phyloP scores from a whole-genome alignment of 2,329 filamentous ascomycete genomes.

The Paraconiothyrium brasiliense region DNA sequence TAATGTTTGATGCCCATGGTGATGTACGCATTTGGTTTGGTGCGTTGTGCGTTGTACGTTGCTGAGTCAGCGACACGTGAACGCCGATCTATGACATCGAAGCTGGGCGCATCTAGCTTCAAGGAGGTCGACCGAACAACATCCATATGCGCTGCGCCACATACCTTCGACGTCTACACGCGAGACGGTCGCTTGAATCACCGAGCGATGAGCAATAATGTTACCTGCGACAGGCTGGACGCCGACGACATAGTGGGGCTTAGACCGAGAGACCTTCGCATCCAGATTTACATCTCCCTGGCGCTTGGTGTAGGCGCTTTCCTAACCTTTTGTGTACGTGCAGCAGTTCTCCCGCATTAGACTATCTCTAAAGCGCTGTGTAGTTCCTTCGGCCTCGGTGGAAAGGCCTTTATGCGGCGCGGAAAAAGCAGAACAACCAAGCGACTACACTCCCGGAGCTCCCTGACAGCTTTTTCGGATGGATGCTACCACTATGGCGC shows the following conservation, averaged over 20 bases:
- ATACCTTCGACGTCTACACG: conserved; percentile 16
- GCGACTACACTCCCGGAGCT: conserved; percentile 76
- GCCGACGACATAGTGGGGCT: conserved; percentile 43
- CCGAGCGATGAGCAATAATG: conserved; percentile 33
- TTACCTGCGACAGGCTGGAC: conserved; percentile 23
- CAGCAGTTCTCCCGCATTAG: conserved; percentile 21
- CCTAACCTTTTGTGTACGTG: conserved; percentile 75
- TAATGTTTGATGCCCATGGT: not conserved
- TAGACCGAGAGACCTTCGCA: conserved; percentile 57
- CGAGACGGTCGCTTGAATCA: conserved; percentile 7
- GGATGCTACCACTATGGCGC: conserved; percentile 85
- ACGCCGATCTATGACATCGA: conserved; percentile 9
- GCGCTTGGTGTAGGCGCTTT: conserved; percentile 76
- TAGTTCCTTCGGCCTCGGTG: conserved; percentile 89
- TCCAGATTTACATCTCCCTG: conserved; percentile 77
- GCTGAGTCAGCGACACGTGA: conserved; percentile 14
- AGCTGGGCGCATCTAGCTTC: conserved; percentile 4
- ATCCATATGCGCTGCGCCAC: conserved; percentile 13
- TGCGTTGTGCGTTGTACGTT: not conserved
- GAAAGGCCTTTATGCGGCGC: conserved; percentile 88
- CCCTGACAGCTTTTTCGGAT: conserved; percentile 86
- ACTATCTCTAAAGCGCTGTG: conserved; percentile 33
- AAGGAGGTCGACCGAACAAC: not conserved
- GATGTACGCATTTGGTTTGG: not conserved
- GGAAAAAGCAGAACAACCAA: conserved; percentile 78